Conservation (phyloP, 2,329 filamentous ascomycete species). For the Didymella exigua region DNA sequence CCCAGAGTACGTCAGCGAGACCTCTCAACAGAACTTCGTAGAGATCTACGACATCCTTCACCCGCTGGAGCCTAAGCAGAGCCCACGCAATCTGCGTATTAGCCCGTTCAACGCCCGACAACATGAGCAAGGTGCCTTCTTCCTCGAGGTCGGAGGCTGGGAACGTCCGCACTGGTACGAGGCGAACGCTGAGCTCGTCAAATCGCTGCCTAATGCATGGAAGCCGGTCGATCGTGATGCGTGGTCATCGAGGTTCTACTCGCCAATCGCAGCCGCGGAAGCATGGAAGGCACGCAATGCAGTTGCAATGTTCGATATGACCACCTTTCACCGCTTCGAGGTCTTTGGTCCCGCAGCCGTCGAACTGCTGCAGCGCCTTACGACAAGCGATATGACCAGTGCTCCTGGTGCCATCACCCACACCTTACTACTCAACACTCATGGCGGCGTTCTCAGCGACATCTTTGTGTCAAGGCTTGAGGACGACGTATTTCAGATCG, state of each 20-base stretch:
- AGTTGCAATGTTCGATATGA: slow-evolving; percentile 68
- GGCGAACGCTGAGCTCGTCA: slow-evolving; percentile 59
- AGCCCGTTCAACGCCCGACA: slow-evolving; percentile 65
- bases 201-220: slow-evolving; percentile 60
- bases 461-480: slow-evolving; percentile 61
- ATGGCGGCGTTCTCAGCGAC: slow-evolving; percentile 63
- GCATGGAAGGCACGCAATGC: slow-evolving; percentile 69
- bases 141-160: slow-evolving; percentile 66
- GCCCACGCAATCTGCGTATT: slow-evolving; percentile 63
- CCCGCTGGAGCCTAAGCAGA: slow-evolving; percentile 62
- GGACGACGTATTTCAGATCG: slow-evolving; percentile 59
- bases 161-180: slow-evolving; percentile 69
- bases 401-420: slow-evolving; percentile 60
- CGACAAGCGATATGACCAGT: slow-evolving; percentile 57
- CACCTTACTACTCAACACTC: slow-evolving; percentile 60
- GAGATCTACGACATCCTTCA: slow-evolving; percentile 70
- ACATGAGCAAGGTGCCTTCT: slow-evolving; percentile 61
- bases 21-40: slow-evolving; percentile 65
- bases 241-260: slow-evolving; percentile 64
- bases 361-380: slow-evolving; percentile 60
- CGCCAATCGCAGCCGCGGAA: slow-evolving; percentile 64
- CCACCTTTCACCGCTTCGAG: slow-evolving; percentile 63
- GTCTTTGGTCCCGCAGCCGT: slow-evolving; percentile 63
- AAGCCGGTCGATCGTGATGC: slow-evolving; percentile 61
- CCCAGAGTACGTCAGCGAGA: slow-evolving; percentile 62